These are phyloP conservation scores for Dactylellina leptospora DNA, from an alignment of 2,329 filamentous ascomycete species.

Conservation along the genomic window DNA sequence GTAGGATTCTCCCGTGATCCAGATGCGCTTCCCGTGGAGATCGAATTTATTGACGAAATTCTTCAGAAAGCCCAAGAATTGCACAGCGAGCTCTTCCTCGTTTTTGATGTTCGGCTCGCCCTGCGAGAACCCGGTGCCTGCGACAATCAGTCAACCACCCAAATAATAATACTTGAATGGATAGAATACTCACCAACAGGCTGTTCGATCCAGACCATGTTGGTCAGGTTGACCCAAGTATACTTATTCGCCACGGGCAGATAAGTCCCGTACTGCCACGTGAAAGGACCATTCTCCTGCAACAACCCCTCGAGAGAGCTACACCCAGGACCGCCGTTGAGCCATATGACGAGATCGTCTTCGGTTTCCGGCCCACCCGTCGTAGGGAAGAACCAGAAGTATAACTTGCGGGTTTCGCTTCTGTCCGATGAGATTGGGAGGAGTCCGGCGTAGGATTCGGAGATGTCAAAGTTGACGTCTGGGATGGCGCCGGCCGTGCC, in stretches of 20 bases:
- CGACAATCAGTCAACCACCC: constrained; percentile 53
- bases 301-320: constrained; percentile 74
- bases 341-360: constrained; percentile 71
- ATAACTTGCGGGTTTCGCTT: constrained; percentile 67
- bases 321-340: constrained; percentile 68
- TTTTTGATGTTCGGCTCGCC: constrained; percentile 71
- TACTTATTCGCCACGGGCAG: constrained; percentile 73
- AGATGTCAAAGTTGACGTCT: constrained; percentile 74
- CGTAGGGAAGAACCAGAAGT: constrained; percentile 73
- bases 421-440: constrained; percentile 67
- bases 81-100: constrained; percentile 73
- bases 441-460: constrained; percentile 72
- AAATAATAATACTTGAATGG: not conserved
- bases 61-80: constrained; percentile 81
- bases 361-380: constrained; percentile 64
- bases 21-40: constrained; percentile 74
- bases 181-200: constrained; percentile 63
- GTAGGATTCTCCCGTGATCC: constrained; percentile 77
- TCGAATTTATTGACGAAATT: constrained; percentile 77
- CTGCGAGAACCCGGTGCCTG: constrained; percentile 71
- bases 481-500: constrained; percentile 68
- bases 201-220: constrained; percentile 79
- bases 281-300: constrained; percentile 79
- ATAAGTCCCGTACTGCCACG: constrained; percentile 74
- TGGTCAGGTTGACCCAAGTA: constrained; percentile 78